Conservation (phyloP, 116 monocot species). For the Papilionanthe hybrid region DNA sequence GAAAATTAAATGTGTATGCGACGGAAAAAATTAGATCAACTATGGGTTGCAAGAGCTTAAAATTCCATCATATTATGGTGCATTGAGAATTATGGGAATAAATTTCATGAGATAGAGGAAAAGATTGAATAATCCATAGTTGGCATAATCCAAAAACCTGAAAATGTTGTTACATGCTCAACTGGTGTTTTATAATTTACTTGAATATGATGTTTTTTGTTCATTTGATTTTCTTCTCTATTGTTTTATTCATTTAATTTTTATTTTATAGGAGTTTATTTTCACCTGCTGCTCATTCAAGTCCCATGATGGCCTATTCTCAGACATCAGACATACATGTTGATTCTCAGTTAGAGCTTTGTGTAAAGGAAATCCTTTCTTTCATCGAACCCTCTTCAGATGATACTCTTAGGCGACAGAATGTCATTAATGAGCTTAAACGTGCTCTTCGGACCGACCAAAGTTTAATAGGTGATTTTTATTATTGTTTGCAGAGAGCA, state of each 20-base stretch:
- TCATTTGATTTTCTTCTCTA: neutral
- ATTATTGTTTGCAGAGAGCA: neutral
- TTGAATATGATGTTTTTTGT: neutral
- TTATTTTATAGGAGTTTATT: neutral
- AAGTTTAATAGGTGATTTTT: constrained; percentile 33
- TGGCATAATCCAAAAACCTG: too few species aligned
- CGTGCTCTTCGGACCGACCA: constrained; percentile 13
- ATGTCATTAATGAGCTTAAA: constrained; percentile 30
- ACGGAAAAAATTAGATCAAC: too few species aligned
- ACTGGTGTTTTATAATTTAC: too few species aligned
- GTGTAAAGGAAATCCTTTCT: constrained; percentile 39
- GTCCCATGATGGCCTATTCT: constrained; percentile 23
- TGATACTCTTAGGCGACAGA: constrained; percentile 33
- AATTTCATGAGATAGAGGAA: too few species aligned
- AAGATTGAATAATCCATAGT: too few species aligned
- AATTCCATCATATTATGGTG: too few species aligned
- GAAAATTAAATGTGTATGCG: too few species aligned
- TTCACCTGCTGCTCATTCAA: neutral
- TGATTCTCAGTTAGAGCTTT: constrained; percentile 20
- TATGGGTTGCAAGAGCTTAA: too few species aligned
- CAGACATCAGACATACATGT: constrained; percentile 4
- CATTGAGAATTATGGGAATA: too few species aligned
- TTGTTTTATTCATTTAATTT: neutral
- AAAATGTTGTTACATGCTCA: too few species aligned
- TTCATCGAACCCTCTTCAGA: constrained; percentile 35